Base-by-base conservation (phyloP, 2,329 filamentous ascomycete species). In the Xylariomycetidae sp. region DNA sequence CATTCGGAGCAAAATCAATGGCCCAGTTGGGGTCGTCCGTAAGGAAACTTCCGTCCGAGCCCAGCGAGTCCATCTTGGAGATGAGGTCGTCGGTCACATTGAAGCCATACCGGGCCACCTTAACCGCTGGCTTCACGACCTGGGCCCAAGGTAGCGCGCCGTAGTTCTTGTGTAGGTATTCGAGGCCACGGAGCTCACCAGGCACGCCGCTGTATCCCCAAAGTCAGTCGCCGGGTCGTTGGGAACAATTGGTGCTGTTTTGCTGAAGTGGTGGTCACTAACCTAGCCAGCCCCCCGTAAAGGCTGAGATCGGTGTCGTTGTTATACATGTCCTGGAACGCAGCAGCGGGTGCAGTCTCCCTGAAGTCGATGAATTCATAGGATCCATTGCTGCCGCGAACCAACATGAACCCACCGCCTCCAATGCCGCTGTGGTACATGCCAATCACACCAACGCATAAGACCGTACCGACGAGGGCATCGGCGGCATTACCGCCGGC, bases 331-430 rank as follows among this genome's bases (percentile, higher is more conserved):
- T 87, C 74, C 56, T 89, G 67, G 41, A 72, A 83, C 0, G 85
- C 80, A 2, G 85, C 84, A 0, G 80, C 84, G 1, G 88, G 87
- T 0, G 88, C 88, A 0, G 76, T 85, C 58, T 94, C 88, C 12
- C 88, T 72, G 56, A 92, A 94, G 55, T 95, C 87, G 44, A 94
- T 77, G 44, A 78, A 83, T 48, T 93, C 85, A 51, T 86, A 90
- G 12, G 68, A 67, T n/a, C 87, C 87, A 38, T 85, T 67, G 12
- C 75, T 63, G 20, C 76, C 70, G 29, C 85, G 79, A 5, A 95
- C 75, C 5, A 95, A 68, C 72, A 88, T 84, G 61, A 96, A 96
- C 2, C 90, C 90, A 25, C 90, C 90, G 6, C 90, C 90, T 14
- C 85, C 89, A 38, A 95, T 82, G 12, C 90, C 89, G 25, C 74